Base-by-base conservation (phyloP, 371 early-diverging fungal genomes). In the Lichtheimia ramosa region DNA sequence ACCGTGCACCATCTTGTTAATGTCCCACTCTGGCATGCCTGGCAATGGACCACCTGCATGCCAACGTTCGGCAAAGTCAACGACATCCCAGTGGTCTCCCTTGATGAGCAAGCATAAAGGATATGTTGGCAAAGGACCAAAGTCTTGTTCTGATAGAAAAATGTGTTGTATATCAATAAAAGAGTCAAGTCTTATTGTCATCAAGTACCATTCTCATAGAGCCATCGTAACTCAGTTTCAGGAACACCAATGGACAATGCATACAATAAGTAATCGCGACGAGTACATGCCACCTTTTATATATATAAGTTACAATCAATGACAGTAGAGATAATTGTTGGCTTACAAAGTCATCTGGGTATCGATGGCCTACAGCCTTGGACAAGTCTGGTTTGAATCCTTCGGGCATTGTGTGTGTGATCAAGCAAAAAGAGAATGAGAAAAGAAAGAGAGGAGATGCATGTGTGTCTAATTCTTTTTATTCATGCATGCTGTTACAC, bases 1-100 rank as follows among this genome's bases (percentile, higher is more conserved):
- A 34, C 91, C 91, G 53, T 91, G 89, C 1, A 91, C 86, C 27
- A 91, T 80, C 27, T 74, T 74, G 72, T 84, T 85, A 42, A 83
- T 79, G 56, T 91, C 85, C 60, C 79, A 83, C 25, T 71, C 67
- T n/a, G 90, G 90, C 46, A 90, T 61, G 21, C 88, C 88, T 21
- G 85, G 82, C 16, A 78, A 54, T n/a, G 62, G 58, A 3, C 75
- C 78, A 13, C 71, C 71, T 0, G 60, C 61, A 3, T 58, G 27
- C 63, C 65, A 62, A 53, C 69, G 58, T 58, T 74, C 63, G 25
- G 65, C 82, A 59, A 86, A 90, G 3, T 74, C 75, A 61, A 83
- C 86, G 43, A 89, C 86, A 55, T 89, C 89, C 48, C 78, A 68
- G 48, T 67, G 63, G 43, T 79, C 75, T 4, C 75, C 74, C 59